Conservation (phyloP, 2,329 filamentous ascomycete genomes). For the Hypomyces rosellus region DNA sequence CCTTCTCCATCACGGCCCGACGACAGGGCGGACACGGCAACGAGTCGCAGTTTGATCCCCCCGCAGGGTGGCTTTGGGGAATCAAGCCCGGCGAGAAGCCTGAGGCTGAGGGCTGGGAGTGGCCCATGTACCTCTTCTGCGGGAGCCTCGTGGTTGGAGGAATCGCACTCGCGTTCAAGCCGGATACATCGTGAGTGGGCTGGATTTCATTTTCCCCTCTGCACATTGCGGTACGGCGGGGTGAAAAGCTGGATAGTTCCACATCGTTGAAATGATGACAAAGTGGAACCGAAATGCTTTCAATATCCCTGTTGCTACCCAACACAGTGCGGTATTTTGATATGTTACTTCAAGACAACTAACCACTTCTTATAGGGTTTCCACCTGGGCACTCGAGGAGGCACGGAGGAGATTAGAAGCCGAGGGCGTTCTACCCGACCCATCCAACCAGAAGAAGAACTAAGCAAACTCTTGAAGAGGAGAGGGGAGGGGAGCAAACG, state of each 20-base stretch:
- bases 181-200: constrained; percentile 86
- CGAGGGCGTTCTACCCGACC: constrained; percentile 87
- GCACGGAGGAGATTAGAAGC: constrained; percentile 89
- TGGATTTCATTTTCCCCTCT: not conserved
- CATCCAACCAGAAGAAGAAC: constrained; percentile 44
- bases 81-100: constrained; percentile 93
- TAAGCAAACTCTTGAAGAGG: constrained; percentile 18
- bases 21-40: constrained; percentile 38
- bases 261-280: too few relatives aligned
- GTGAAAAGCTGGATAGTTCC: too few relatives aligned
- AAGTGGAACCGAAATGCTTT: not conserved
- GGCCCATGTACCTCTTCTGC: constrained; percentile 76
- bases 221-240: not conserved
- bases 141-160: constrained; percentile 66
- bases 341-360: constrained; percentile 21
- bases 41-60: constrained; percentile 80
- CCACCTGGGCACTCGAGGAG: constrained; percentile 98
- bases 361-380: constrained; percentile 60
- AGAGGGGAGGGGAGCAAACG: constrained; percentile 8
- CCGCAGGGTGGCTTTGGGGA: constrained; percentile 86
- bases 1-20: constrained; percentile 40
- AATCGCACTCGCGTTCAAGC: constrained; percentile 90
- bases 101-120: constrained; percentile 95
- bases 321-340: constrained; percentile 20
- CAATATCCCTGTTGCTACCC: not conserved